Base-by-base conservation (phyloP, 768 basidiomycete genomes). In the Pisolithus microcarpus region DNA sequence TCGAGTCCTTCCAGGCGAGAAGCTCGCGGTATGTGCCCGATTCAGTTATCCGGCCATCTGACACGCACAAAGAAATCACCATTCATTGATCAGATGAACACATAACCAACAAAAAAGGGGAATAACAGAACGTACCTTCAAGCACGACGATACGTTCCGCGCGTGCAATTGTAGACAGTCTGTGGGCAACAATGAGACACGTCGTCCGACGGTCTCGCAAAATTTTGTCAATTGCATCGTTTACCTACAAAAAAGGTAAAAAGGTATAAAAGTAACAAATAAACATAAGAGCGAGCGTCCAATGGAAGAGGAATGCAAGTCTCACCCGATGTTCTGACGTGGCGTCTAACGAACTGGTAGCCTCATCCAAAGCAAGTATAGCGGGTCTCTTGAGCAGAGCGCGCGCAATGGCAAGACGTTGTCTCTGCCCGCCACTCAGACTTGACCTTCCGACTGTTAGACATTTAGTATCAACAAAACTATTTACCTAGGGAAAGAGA, bases 141-240 rank as follows among this genome's bases (percentile, higher is more conserved):
- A 96, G 75, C 18, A 96, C 91, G 6, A 91, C 88, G 42, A 96
- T 89, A 38, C 88, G 76, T 62, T 93, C 91, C 1, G 92, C 91
- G 49, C 91, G 73, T 4, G 92, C 89, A 50, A 96, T 91, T 3
- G 92, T 92, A 21, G 89, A 91, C 49, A 96, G 64, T 46, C 92
- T 75, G 68, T 96, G 92, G 0, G 92, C 92, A 18, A 94, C 91
- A 50, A 94, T 85, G 23, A 93, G 64, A 58, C 91, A 92, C 2
- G 91, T 94, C 31, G 91, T 93, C 54, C 87, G 79, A 42, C 85
- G 72, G 40, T 81, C 81, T 48, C 78, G 76, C 43, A 96, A 72
- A 53, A 95, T 92, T 63, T 85, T 87, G 63, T 91, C 91, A 43
- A 96, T 85, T 4, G 92, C 92, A 58, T 91, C 84, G 62, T 96